phyloP scores from a whole-genome alignment of 1,139 yeast genomes.

The Debaryomyces fabryi region DNA sequence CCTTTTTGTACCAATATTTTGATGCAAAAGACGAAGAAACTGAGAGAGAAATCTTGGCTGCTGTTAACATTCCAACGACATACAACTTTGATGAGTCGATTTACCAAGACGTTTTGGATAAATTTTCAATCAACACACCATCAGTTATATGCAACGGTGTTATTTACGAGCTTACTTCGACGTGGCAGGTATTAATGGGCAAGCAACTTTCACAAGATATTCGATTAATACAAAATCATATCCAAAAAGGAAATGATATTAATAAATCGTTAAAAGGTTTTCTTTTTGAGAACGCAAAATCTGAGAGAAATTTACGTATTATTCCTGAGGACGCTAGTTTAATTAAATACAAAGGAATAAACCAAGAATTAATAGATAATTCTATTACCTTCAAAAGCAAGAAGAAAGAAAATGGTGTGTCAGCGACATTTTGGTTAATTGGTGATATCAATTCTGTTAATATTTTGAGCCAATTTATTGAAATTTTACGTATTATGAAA shows the following conservation, averaged over 20 bases:
- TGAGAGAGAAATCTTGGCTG: constrained; percentile 25
- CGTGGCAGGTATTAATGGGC: constrained; percentile 45
- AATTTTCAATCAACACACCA: constrained; percentile 49
- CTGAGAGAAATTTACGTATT: constrained; percentile 35
- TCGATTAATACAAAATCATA: constrained; percentile 25
- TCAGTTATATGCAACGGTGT: constrained; percentile 75
- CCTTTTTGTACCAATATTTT: constrained; percentile 42
- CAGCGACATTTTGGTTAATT: constrained; percentile 53
- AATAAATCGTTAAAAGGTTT: constrained; percentile 29
- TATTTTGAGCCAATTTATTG: constrained; percentile 45
- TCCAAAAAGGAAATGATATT: constrained; percentile 23
- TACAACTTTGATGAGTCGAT: constrained; percentile 32
- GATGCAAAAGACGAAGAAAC: constrained; percentile 32
- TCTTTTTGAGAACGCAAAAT: constrained; percentile 38
- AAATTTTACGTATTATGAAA: constrained; percentile 33
- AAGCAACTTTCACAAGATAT: constrained; percentile 44
- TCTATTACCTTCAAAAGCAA: constrained; percentile 22
- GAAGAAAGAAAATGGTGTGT: constrained; percentile 17
- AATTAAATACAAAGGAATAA: constrained; percentile 36
- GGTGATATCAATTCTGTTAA: constrained; percentile 51
- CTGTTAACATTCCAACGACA: constrained; percentile 19
- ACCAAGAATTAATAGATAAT: constrained; percentile 28
- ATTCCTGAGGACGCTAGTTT: constrained; percentile 38
- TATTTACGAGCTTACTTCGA: constrained; percentile 42
- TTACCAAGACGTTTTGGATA: constrained; percentile 24